A percentile compares a stretch with the other conserved stretches of the same genome.
Evolutionary conservation across 2,329 filamentous ascomycete genomes (phyloP).

Genomic region (Alternaria angustiovoidea): DNA sequence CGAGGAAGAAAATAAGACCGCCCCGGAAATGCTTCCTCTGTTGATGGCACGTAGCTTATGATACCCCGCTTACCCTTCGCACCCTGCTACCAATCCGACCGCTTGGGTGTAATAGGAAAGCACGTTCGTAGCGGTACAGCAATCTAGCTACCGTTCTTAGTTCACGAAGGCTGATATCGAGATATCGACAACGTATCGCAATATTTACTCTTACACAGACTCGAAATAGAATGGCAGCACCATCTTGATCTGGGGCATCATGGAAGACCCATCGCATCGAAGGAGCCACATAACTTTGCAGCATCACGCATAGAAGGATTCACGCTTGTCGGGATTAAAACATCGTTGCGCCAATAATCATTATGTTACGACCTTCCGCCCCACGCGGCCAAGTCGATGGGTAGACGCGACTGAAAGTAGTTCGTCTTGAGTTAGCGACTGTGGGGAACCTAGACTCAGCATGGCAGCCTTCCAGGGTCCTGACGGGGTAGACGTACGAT

Average conservation of each 20-base stretch:
- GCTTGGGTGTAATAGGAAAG: conserved; percentile 4
- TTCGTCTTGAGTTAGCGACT: not conserved
- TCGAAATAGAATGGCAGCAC: not conserved
- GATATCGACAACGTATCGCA: not conserved
- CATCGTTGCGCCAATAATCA: conserved; percentile 5
- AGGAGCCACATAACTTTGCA: conserved; percentile 3
- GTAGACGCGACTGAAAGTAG: not conserved
- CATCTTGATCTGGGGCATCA: not conserved
- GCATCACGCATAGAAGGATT: conserved; percentile 8
- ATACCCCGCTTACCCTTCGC: not conserved
- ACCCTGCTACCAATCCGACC: not conserved
- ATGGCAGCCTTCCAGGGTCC: conserved; percentile 1
- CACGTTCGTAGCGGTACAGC: not conserved
- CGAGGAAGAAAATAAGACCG: not conserved
- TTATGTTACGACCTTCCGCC: not conserved
- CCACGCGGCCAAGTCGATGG: not conserved
- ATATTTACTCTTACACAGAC: not conserved
- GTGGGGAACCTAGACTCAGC: conserved; percentile 6
- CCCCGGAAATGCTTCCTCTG: not conserved
- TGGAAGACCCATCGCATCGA: not conserved
- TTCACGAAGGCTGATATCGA: not conserved
- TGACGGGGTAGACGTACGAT: conserved; percentile 1
- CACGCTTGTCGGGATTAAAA: conserved; percentile 2
- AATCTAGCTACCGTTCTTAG: not conserved
- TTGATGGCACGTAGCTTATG: not conserved